phyloP scores from a whole-genome alignment of 805 yeast genomes.

The Schwanniomyces yamadae region DNA sequence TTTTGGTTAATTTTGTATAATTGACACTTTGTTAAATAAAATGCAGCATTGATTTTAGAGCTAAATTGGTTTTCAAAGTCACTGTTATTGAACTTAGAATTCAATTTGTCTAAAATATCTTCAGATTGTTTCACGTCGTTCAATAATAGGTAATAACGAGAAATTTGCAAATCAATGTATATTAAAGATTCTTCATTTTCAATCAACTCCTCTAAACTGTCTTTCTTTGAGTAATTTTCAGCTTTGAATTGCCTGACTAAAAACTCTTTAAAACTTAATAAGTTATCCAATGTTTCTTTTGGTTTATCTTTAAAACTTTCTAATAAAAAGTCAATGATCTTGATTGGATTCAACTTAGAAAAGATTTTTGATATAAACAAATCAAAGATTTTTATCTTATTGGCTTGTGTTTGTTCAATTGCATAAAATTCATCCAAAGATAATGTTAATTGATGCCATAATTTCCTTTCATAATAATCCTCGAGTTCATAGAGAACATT shows the following conservation, averaged over 20 bases:
- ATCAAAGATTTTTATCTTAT: conserved; percentile 67
- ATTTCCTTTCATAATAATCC: conserved; percentile 80
- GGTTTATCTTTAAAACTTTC: conserved; percentile 37
- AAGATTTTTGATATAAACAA: conserved; percentile 67
- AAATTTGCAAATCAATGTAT: conserved; percentile 58
- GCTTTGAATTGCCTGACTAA: conserved; percentile 25
- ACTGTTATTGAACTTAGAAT: conserved; percentile 51
- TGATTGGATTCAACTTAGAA: conserved; percentile 73
- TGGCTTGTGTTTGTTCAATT: conserved; percentile 47
- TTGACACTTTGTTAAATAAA: conserved; percentile 75
- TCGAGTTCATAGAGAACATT: conserved; percentile 69
- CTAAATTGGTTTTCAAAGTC: conserved; percentile 27
- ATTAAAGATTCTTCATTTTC: conserved; percentile 56
- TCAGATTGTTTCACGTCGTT: conserved; percentile 57
- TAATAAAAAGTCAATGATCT: conserved; percentile 73
- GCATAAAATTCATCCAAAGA: conserved; percentile 61
- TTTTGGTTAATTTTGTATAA: conserved; percentile 73
- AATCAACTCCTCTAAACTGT: conserved; percentile 28
- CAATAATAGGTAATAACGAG: conserved; percentile 63
- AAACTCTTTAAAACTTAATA: conserved; percentile 31
- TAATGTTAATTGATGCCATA: conserved; percentile 92
- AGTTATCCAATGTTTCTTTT: conserved; percentile 34
- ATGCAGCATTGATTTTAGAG: conserved; percentile 75
- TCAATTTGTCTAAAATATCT: conserved; percentile 62
- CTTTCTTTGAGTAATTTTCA: conserved; percentile 26